Conservation (phyloP, 208 protist genomes). For the Trypanosoma rangeli region DNA sequence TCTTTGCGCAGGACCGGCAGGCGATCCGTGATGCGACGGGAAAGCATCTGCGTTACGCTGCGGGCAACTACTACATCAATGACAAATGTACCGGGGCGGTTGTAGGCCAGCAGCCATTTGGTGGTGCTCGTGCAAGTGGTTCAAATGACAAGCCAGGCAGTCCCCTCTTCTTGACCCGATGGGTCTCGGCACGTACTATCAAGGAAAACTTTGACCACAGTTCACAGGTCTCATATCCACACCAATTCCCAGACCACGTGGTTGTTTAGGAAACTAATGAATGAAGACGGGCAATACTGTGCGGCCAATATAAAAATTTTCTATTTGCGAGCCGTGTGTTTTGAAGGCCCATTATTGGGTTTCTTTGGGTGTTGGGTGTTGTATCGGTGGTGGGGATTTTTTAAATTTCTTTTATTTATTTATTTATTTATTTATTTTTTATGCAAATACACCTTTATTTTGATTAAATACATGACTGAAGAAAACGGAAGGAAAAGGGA, state of each 20-base stretch:
- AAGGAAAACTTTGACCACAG: slow-evolving; percentile 96
- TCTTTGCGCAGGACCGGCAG: slow-evolving; percentile 90
- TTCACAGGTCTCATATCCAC: slow-evolving; percentile 90
- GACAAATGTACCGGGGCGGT: slow-evolving; percentile 98
- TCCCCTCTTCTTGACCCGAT: slow-evolving; percentile 89
- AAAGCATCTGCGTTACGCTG: slow-evolving; percentile 73
- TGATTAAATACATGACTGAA: too few species aligned
- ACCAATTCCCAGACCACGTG: slow-evolving; percentile 72
- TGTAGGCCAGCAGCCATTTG: slow-evolving; percentile 98
- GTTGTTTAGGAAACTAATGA: background rate
- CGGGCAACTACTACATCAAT: slow-evolving; percentile 99
- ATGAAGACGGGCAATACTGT: background rate
- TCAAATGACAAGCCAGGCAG: slow-evolving; percentile 98
- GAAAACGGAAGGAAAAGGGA: too few species aligned
- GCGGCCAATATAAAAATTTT: background rate
- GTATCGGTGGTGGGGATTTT: background rate
- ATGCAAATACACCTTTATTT: too few species aligned
- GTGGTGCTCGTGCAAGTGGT: slow-evolving; percentile 89
- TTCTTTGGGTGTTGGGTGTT: too few species aligned
- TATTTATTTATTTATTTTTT: slow-evolving; percentile 15
- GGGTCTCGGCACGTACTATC: slow-evolving; percentile 91
- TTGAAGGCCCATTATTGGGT: too few species aligned
- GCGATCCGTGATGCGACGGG: slow-evolving; percentile 58
- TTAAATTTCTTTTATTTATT: slow-evolving; percentile 13
- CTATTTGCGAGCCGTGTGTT: background rate